Percentiles rank a stretch among this genome's conserved stretches.
phyloP scores from a whole-genome alignment of 768 basidiomycete genomes.

The Pleurotus tuoliensis region DNA sequence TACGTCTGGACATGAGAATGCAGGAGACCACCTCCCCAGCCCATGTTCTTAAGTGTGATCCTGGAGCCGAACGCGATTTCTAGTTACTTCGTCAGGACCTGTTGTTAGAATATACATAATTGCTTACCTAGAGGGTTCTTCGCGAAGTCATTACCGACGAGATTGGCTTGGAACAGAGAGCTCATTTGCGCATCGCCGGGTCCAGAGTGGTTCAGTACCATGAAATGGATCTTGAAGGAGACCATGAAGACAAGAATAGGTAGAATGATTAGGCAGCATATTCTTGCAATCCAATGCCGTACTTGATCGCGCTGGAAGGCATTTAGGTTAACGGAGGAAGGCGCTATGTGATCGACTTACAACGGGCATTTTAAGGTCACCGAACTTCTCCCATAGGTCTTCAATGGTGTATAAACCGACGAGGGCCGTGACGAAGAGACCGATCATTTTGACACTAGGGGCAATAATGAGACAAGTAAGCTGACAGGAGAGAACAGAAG shows the following conservation, averaged over 20 bases:
- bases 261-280: conserved; percentile 80
- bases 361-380: conserved; percentile 86
- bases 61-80: conserved; percentile 90
- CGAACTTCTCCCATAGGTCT: conserved; percentile 98
- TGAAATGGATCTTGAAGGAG: conserved; percentile 95
- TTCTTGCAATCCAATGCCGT: conserved; percentile 87
- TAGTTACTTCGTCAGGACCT: conserved; percentile 19
- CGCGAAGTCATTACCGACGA: conserved; percentile 92
- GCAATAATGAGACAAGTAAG: not conserved
- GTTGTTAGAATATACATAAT: conserved; percentile 3
- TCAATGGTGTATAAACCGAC: conserved; percentile 96
- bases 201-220: conserved; percentile 90
- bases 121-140: conserved; percentile 77
- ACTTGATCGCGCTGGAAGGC: conserved; percentile 72
- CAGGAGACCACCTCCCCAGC: conserved; percentile 93
- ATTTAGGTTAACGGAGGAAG: not conserved
- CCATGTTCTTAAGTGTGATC: conserved; percentile 94
- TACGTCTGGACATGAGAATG: conserved; percentile 97
- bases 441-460: conserved; percentile 89
- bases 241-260: conserved; percentile 92
- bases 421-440: conserved; percentile 90
- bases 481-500: not conserved
- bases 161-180: conserved; percentile 95
- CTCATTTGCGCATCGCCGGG: conserved; percentile 99
- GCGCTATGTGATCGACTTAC: conserved; percentile 42